Evolutionary conservation across 345 rosid genomes (phyloP).

Genomic region (Ricinus communis): DNA sequence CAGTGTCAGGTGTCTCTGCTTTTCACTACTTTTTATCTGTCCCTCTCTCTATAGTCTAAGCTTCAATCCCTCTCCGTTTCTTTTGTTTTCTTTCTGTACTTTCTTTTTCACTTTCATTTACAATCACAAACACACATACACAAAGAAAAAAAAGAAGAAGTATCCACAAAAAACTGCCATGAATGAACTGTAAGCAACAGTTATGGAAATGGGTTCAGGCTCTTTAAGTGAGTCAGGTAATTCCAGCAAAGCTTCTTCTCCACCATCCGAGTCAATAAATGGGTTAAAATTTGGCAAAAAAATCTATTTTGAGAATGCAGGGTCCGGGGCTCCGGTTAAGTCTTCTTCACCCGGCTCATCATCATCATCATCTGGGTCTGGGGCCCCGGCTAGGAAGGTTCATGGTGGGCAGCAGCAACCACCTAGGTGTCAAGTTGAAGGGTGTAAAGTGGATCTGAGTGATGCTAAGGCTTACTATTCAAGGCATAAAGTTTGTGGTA

Average conservation of each 20-base stretch:
- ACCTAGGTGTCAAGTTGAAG: constrained; percentile 94
- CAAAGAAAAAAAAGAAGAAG: neutral
- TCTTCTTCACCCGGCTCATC: constrained; percentile 21
- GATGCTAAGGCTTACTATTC: constrained; percentile 89
- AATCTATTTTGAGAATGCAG: constrained; percentile 73
- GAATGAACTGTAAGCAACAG: constrained; percentile 19
- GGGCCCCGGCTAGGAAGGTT: constrained; percentile 29
- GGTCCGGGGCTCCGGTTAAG: constrained; percentile 25
- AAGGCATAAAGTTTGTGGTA: constrained; percentile 84
- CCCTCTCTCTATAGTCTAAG: neutral
- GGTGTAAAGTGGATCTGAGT: constrained; percentile 90
- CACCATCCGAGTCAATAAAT: constrained; percentile 46
- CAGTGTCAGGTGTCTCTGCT: constrained; percentile 23
- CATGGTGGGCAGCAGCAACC: constrained; percentile 51
- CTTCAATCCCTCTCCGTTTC: neutral
- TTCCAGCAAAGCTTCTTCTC: constrained; percentile 30
- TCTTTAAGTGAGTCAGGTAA: constrained; percentile 50
- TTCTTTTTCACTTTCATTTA: neutral
- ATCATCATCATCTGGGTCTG: constrained; percentile 35
- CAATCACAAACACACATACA: neutral
- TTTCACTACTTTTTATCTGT: constrained; percentile 10
- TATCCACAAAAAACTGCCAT: neutral
- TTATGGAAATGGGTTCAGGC: constrained; percentile 68
- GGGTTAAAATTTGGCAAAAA: constrained; percentile 74
- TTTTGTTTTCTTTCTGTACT: neutral